These are phyloP conservation scores for Chionographis japonica DNA, from an alignment of 106 monocot species.

Conservation along the genomic window DNA sequence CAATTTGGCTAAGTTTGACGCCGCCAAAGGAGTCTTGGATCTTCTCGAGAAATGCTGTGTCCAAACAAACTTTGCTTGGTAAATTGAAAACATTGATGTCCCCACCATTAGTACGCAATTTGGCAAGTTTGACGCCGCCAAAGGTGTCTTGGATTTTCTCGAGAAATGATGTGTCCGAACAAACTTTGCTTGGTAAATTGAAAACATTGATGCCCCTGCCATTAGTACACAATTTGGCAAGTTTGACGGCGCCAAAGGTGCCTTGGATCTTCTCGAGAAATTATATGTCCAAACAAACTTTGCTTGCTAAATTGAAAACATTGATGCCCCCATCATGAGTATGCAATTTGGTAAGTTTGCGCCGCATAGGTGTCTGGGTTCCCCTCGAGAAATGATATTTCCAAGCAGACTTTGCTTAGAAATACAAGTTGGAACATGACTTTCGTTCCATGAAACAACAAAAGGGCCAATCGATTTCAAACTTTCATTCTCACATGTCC, in stretches of 20 bases:
- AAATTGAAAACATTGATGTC: no score
- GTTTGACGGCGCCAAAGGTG: neutral
- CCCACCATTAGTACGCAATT: neutral
- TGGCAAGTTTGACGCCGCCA: neutral
- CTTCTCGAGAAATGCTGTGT: no score
- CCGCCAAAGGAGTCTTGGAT: no score
- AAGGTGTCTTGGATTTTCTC: neutral
- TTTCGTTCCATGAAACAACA: neutral
- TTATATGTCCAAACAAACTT: neutral
- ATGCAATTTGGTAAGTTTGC: neutral
- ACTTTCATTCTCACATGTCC: conserved; percentile 2
- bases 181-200: no score
- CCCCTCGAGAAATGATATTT: neutral
- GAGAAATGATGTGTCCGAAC: neutral
- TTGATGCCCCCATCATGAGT: neutral
- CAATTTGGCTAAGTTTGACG: no score
- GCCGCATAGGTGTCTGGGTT: neutral
- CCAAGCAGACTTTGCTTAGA: neutral
- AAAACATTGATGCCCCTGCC: neutral
- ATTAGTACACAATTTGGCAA: neutral
- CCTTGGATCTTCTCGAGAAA: neutral
- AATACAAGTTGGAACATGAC: no score
- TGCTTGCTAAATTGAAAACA: no score
- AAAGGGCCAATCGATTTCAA: neutral
- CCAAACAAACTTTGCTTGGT: no score